These are phyloP conservation scores for Fraxinus nigra DNA, from an alignment of 305 asterid genomes.

Conservation along the genomic window DNA sequence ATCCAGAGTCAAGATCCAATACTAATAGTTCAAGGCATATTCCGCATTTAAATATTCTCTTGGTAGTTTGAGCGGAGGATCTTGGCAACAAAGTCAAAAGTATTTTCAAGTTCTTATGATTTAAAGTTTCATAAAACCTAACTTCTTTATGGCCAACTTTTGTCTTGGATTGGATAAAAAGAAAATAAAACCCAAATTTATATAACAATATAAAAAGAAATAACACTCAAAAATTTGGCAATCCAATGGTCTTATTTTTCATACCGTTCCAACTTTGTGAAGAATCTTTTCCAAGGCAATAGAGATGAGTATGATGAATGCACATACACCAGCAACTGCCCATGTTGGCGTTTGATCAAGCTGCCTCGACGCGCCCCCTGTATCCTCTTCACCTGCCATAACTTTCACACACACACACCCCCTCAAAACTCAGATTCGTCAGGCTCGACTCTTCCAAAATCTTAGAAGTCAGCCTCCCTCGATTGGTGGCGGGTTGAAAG, in stretches of 20 bases:
- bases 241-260: background rate
- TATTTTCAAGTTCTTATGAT: too few species aligned
- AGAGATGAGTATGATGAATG: slow-evolving; percentile 60
- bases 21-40: too few species aligned
- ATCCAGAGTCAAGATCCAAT: too few species aligned
- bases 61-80: too few species aligned
- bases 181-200: background rate
- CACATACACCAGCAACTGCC: slow-evolving; percentile 85
- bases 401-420: slow-evolving; percentile 4
- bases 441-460: background rate
- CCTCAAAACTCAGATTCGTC: background rate
- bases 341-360: slow-evolving; percentile 75
- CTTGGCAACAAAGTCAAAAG: too few species aligned
- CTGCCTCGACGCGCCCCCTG: slow-evolving; percentile 33
- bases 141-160: background rate
- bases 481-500: background rate
- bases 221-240: background rate
- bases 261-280: slow-evolving; percentile 66
- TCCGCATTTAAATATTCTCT: too few species aligned
- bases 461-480: background rate
- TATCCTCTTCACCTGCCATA: slow-evolving; percentile 38
- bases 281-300: slow-evolving; percentile 60
- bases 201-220: background rate
- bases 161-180: background rate
- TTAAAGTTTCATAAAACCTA: too few species aligned